Conservation (phyloP, 768 basidiomycete genomes). For the Termitomyces sp. region DNA sequence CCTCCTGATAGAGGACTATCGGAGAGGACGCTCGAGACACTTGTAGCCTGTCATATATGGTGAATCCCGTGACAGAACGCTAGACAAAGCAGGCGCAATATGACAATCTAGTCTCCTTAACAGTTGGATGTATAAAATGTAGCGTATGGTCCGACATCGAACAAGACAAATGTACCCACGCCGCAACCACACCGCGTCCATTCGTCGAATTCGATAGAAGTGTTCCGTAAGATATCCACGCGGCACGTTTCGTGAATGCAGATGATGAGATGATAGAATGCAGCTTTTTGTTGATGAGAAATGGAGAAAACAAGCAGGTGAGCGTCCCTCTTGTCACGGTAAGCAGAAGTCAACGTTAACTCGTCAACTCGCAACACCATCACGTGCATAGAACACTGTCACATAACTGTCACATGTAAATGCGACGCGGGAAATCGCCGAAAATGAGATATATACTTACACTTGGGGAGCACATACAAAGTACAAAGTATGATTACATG, state of each 20-base stretch:
- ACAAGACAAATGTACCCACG: not conserved
- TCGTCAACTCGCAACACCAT: not conserved
- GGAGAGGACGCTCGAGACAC: not conserved
- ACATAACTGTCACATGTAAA: no score
- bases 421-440: no score
- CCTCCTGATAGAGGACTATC: not conserved
- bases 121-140: not conserved
- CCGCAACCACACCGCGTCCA: not conserved
- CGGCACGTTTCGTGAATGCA: not conserved
- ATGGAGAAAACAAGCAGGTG: not conserved
- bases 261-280: no score
- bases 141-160: not conserved
- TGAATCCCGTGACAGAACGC: slow-evolving; percentile 1
- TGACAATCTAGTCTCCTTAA: not conserved
- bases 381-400: not conserved
- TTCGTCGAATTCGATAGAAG: not conserved
- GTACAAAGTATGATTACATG: not conserved
- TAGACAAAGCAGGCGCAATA: not conserved
- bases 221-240: not conserved
- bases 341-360: no score
- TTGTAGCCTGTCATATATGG: not conserved
- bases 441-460: no score
- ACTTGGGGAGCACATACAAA: not conserved
- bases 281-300: not conserved
- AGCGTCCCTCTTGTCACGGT: not conserved